Base-by-base conservation (phyloP, 192 early-diverging fungal species). In the Thamnidium elegans region DNA sequence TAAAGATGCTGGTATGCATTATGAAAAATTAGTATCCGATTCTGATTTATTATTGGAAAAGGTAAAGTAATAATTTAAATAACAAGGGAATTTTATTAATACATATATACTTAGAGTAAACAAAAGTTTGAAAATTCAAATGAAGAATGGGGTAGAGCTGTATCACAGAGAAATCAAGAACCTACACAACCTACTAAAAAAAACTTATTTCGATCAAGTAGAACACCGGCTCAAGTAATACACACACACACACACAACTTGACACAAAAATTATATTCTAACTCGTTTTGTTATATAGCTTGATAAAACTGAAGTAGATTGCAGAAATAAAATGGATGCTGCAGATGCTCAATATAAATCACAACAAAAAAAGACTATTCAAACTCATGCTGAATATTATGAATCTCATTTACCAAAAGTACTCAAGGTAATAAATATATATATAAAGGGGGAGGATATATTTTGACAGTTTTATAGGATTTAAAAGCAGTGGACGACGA, bases 301-400 rank as follows among this genome's bases (percentile, higher is more conserved):
- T 31, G 81, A 90, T 54, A 87, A 86, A 43, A 72, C 83, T 45
- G 94, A 96, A 75, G 89, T 94, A 53, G 97, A 96, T 47, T 92
- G 95, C 2, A 81, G 90, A 43, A 75, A 77, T 26, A 94, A 92
- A 68, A 93, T 92, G 2, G 84, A 91, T 15, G 58, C 79, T 19
- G 86, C 92, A 36, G 92, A 97, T 71, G 87, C 93, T 39, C 81
- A 78, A 26, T 99, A 99, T 78, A 92, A 91, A 73, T 63, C 76
- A 36, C 90, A 96, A 48, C 80, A 97, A 46, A 75, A 81, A 15
- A 68, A 80, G 58, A 88, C 92, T 5, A 95, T 94, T 69, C 62
- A 78, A 19, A 76, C 88, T 44, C 84, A 94, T 4, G 78, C 85
- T 45, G 85, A 86, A 51, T 99, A 91, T 79, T 92, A 86, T 72